Base-by-base conservation (phyloP, 2,329 filamentous ascomycete species). In the Daldinia sp. region DNA sequence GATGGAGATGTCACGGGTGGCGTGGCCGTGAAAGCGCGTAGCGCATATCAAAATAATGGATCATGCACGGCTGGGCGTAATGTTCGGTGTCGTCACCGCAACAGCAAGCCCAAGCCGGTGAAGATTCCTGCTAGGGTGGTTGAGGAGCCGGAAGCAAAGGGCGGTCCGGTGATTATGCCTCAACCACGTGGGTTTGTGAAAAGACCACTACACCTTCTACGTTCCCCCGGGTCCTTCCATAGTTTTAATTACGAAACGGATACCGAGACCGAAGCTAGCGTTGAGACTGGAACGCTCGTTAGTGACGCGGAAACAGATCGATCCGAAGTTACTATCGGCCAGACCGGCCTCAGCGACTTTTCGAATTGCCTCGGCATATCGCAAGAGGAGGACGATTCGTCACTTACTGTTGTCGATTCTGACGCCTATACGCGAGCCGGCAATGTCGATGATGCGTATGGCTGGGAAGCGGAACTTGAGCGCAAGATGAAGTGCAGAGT, bases 391-490 rank as follows among this genome's bases (percentile, higher is more conserved):
- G 69, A 77, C 10, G 70, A 72, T 48, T 42, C 65, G 4, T 71
- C 73, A 12, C 64, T 77, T 4, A 75, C 70, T n/a, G 65, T 76
- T 35, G 69, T 74, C 30, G 76, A 77, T 42, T 75, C 76, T 1
- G 77, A 77, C 5, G 58, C 74, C 4, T 77, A 75, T 48, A 75
- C 70, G 5, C 72, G 69, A 56, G 65, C 74, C 7, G 74, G 74
- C 13, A 76, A 77, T 3, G 76, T 76, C 5, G 75, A 79, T 1
- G 85, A 88, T 62, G 72, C 81, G 4, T 88, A 88, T 63, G 86
- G 86, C 12, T 88, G 86, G 86, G 85, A 88, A 65, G 84, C 84
- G 9, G 84, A 84, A 69, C 78, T 83, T 20, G 79, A 82, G 20
- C 75, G 74, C 63, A 76, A 76, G 63, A 58, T 73, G 41, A 64